Evolutionary conservation across 176 grass and related monocot genomes (phyloP).

Genomic region (Zea luxurians): DNA sequence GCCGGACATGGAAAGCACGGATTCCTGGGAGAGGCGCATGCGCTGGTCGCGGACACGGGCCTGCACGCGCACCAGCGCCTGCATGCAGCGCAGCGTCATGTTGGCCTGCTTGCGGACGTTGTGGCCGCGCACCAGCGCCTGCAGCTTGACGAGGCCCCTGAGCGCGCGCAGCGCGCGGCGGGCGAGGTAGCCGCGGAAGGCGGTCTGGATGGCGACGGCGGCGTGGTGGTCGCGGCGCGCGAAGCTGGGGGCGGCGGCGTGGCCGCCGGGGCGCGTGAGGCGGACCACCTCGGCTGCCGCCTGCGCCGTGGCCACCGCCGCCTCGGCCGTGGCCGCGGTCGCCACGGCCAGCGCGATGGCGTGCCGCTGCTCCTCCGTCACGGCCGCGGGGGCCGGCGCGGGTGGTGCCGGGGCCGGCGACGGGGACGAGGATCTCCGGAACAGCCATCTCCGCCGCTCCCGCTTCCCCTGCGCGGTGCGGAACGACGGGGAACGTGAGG

Average conservation of each 20-base stretch:
- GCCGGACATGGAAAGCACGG: neutral
- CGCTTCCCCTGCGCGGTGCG: slow-evolving; percentile 53
- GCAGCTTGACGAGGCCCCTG: slow-evolving; percentile 86
- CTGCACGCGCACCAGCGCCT: slow-evolving; percentile 87
- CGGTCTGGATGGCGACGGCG: slow-evolving; percentile 73
- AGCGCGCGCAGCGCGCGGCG: slow-evolving; percentile 70
- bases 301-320: slow-evolving; percentile 79
- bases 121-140: slow-evolving; percentile 93
- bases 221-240: slow-evolving; percentile 62
- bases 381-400: slow-evolving; percentile 6
- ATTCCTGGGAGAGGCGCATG: slow-evolving; percentile 72
- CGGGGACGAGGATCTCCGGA: slow-evolving; percentile 59
- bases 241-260: neutral
- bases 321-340: slow-evolving; percentile 77
- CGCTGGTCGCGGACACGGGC: slow-evolving; percentile 84
- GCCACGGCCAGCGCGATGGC: slow-evolving; percentile 86
- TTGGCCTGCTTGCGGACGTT: slow-evolving; percentile 95
- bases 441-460: slow-evolving; percentile 78
- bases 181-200: slow-evolving; percentile 86
- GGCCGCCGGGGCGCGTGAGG: slow-evolving; percentile 39
- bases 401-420: slow-evolving; percentile 5
- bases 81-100: slow-evolving; percentile 97
- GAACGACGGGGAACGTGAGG: neutral
- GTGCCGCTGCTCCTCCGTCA: slow-evolving; percentile 81
- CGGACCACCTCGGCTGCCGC: slow-evolving; percentile 89